These are phyloP conservation scores for Glaciozyma martinii DNA, from an alignment of 768 basidiomycete genomes.

Conservation along the genomic window DNA sequence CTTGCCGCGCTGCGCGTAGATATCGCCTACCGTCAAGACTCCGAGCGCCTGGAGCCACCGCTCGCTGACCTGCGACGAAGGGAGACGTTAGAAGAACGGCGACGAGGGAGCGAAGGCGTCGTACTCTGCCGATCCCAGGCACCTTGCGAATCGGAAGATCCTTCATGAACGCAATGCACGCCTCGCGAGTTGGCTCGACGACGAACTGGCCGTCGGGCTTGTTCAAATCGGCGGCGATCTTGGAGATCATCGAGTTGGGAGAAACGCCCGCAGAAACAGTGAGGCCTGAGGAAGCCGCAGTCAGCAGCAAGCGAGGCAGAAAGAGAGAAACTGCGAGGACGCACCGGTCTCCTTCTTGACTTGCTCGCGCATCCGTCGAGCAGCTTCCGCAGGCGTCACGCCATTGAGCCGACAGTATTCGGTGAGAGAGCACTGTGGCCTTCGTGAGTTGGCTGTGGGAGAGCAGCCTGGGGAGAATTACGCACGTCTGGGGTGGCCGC, in stretches of 20 bases:
- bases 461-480: slow-evolving; percentile 1
- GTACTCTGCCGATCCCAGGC: slow-evolving; percentile 10
- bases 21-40: slow-evolving; percentile 89
- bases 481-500: not conserved
- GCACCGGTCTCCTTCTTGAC: slow-evolving; percentile 62
- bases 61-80: slow-evolving; percentile 85
- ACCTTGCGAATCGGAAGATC: slow-evolving; percentile 21
- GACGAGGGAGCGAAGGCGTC: not conserved
- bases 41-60: slow-evolving; percentile 75
- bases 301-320: no score
- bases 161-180: slow-evolving; percentile 23
- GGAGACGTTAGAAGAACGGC: slow-evolving; percentile 50
- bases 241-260: slow-evolving; percentile 92
- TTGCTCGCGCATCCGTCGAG: slow-evolving; percentile 60
- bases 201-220: slow-evolving; percentile 30
- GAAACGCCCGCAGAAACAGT: slow-evolving; percentile 95
- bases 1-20: slow-evolving; percentile 62
- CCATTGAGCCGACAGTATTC: slow-evolving; percentile 62
- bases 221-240: slow-evolving; percentile 40
- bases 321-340: not conserved
- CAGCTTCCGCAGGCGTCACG: slow-evolving; percentile 62
- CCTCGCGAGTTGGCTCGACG: slow-evolving; percentile 26
- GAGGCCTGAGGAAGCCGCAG: slow-evolving; percentile 37
- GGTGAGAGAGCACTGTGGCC: slow-evolving; percentile 55
- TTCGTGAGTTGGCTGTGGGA: not conserved